Conservation (phyloP, 345 rosid species). For the Eutrema japonicum region DNA sequence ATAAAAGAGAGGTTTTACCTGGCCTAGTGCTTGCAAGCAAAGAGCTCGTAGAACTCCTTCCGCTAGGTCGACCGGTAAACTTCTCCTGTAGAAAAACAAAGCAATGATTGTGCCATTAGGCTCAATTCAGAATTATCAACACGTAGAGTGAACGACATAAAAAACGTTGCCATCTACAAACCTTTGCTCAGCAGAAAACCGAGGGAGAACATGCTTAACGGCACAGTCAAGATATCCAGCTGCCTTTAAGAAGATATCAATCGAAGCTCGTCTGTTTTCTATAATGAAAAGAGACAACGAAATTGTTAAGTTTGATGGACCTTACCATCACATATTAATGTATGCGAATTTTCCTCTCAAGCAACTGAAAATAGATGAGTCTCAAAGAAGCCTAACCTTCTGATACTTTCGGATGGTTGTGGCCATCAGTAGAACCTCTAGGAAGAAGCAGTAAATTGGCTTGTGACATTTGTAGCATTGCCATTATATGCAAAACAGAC, state of each 20-base stretch:
- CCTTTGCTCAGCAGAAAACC: slow-evolving; percentile 77
- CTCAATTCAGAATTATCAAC: slow-evolving; percentile 1
- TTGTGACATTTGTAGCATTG: slow-evolving; percentile 83
- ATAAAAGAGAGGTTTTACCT: slow-evolving; percentile 55
- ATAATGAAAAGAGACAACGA: slow-evolving; percentile 25
- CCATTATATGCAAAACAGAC: slow-evolving; percentile 97
- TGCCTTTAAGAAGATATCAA: slow-evolving; percentile 95
- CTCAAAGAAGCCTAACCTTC: slow-evolving; percentile 65
- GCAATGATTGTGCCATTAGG: slow-evolving; percentile 8
- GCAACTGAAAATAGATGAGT: slow-evolving; percentile 25
- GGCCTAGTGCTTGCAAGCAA: slow-evolving; percentile 95
- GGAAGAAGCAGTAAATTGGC: slow-evolving; percentile 95
- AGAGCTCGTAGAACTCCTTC: slow-evolving; percentile 94
- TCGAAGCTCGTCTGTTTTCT: slow-evolving; percentile 86
- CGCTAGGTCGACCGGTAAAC: slow-evolving; percentile 85
- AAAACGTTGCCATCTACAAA: slow-evolving; percentile 41
- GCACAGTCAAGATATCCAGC: slow-evolving; percentile 98
- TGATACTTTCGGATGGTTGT: slow-evolving; percentile 79
- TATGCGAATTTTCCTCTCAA: slow-evolving; percentile 3
- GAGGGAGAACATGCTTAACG: slow-evolving; percentile 86
- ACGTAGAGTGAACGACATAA: slow-evolving; percentile 13
- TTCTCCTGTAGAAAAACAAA: slow-evolving; percentile 62
- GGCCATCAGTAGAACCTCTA: slow-evolving; percentile 74
- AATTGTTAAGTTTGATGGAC: slow-evolving; percentile 11
- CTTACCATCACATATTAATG: slow-evolving; percentile 10